phyloP scores from a whole-genome alignment of 768 basidiomycete species.

The Naganishia randhawae region DNA sequence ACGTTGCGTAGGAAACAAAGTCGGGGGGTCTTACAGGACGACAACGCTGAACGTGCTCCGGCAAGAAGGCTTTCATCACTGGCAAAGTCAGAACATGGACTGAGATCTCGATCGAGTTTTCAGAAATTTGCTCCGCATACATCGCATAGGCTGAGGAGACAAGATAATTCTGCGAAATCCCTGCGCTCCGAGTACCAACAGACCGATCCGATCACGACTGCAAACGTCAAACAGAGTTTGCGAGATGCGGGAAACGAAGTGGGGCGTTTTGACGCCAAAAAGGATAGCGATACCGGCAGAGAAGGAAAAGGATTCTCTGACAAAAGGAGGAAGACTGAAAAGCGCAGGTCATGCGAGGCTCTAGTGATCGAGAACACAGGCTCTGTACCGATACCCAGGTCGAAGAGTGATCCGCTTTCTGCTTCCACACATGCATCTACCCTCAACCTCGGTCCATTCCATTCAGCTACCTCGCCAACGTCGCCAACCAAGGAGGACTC shows the following conservation, averaged over 20 bases:
- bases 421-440: background rate
- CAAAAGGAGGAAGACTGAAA: background rate
- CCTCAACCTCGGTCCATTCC: background rate
- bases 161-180: background rate
- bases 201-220: background rate
- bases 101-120: constrained; percentile 12
- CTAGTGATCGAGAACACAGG: background rate
- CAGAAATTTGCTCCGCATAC: constrained; percentile 1
- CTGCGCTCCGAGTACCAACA: constrained; percentile 5
- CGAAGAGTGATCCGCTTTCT: constrained; percentile 8
- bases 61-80: background rate
- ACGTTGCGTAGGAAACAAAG: constrained; percentile 16
- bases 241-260: background rate
- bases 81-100: background rate
- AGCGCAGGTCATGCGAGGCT: background rate
- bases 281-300: background rate
- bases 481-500: background rate
- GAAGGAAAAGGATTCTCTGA: background rate
- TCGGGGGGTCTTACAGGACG: constrained; percentile 5
- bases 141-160: background rate
- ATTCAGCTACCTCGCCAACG: too few relatives aligned
- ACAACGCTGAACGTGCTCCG: background rate
- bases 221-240: background rate
- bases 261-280: background rate
- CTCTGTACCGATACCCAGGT: constrained; percentile 1